Evolutionary conservation across 2,329 filamentous ascomycete species (phyloP), one percentile per base, ranked within the genome.

Genomic region (Calycina herbarum): DNA sequence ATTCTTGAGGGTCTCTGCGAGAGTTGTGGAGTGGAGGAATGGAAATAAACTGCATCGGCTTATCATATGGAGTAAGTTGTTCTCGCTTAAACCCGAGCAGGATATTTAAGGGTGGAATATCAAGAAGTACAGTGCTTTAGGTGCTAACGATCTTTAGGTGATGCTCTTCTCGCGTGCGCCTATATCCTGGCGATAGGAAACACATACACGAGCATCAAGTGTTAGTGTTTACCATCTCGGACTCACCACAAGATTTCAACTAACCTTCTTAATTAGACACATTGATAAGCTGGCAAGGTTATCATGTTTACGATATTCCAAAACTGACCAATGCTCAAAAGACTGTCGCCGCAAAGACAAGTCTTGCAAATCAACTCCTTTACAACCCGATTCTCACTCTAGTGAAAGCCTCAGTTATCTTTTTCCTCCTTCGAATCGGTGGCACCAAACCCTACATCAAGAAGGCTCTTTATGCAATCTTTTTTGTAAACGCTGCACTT

Each of bases 381-480:
- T 82, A 82, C 73, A 82, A 81, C 61, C 80, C 81, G 0, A 79
- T 82, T 57, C 70, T 82, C 1, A 79, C 79, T 3, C 74, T 82
- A 10, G 77, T 82, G 64, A 82, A 82, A 70, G 76, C 77, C 1
- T 82, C 81, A 0, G 74, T 82, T 20, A 75, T 82, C 3, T 67
- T 82, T n/a, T 81, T 82, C 65, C 75, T 82, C n/a, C 74, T 80
- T 20, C 79, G 79, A 0, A 75, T 82, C 0, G 76, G 77, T 59
- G 69, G 77, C 45, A 71, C 79, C 63, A 79, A 79, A 64, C 70
- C 61, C 33, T 75, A 67, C 27, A 73, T 80, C 1, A 72, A 75
- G 35, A 68, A 73, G 8, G 71, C 74, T 24, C 77, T 78, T 58
- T 66, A 74, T 57, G 71, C 61, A 11, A 57, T 68, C 1, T 45